Evolutionary conservation across 768 basidiomycete species (phyloP).

Genomic region (Crucibulum laeve): DNA sequence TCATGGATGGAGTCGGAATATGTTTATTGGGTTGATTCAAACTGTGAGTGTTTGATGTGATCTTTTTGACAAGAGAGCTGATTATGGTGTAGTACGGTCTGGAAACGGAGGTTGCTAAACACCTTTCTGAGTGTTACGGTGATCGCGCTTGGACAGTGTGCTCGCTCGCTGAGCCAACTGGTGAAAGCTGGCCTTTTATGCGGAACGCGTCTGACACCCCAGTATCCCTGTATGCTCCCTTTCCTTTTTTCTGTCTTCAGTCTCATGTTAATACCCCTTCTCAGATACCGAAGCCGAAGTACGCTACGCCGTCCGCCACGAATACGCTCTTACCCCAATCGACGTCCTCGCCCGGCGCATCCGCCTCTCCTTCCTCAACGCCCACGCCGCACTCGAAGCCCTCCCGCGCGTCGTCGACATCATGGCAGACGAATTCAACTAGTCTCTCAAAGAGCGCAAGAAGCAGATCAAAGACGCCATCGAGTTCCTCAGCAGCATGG

Average conservation of each 20-base stretch:
- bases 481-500: conserved; percentile 81
- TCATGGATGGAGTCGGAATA: conserved; percentile 91
- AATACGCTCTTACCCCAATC: conserved; percentile 89
- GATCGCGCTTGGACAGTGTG: conserved; percentile 96
- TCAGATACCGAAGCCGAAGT: conserved; percentile 90
- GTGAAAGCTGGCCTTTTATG: conserved; percentile 83
- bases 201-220: conserved; percentile 63
- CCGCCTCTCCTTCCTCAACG: conserved; percentile 90
- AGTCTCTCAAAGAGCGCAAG: conserved; percentile 57
- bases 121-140: conserved; percentile 91
- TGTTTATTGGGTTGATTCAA: conserved; percentile 96
- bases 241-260: neutral
- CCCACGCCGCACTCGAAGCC: conserved; percentile 75
- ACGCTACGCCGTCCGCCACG: conserved; percentile 80
- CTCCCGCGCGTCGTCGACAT: conserved; percentile 88
- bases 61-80: neutral
- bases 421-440: conserved; percentile 83
- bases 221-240: conserved; percentile 66
- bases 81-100: conserved; percentile 64
- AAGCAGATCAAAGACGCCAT: conserved; percentile 57
- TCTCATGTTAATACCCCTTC: neutral
- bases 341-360: conserved; percentile 93
- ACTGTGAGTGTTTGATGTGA: conserved; percentile 42
- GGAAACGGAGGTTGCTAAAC: conserved; percentile 88
- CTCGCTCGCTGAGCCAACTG: conserved; percentile 72